phyloP scores from a whole-genome alignment of 2,329 filamentous ascomycete genomes.

The Aspergillus pseudoviridinutans region DNA sequence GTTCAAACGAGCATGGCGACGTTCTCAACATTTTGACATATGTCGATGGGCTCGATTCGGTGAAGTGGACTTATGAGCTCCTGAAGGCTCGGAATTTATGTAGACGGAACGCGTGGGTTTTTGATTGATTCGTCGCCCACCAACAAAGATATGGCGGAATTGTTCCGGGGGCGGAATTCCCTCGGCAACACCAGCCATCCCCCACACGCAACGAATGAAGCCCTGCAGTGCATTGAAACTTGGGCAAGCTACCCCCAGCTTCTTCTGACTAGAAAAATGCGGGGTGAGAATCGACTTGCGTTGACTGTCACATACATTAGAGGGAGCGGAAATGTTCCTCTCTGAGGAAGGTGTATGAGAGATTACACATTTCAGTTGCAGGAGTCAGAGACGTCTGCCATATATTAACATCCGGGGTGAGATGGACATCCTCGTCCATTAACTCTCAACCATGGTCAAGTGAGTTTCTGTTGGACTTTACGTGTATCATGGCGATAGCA shows the following conservation, averaged over 20 bases:
- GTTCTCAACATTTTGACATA: neutral
- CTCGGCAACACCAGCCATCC: constrained; percentile 9
- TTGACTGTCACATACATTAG: neutral
- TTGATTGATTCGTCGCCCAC: neutral
- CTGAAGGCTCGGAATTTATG: neutral
- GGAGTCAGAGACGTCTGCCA: neutral
- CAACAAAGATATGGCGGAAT: constrained; percentile 12
- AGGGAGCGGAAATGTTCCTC: constrained; percentile 22
- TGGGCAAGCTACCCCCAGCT: constrained; percentile 9
- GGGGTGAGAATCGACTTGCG: constrained; percentile 4
- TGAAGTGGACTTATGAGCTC: neutral
- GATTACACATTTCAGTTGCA: neutral
- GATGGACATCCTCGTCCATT: neutral
- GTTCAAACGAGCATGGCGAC: neutral
- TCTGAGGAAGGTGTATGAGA: neutral
- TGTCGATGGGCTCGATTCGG: neutral
- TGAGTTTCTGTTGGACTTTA: neutral
- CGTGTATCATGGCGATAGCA: constrained; percentile 25
- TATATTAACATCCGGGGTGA: constrained; percentile 4
- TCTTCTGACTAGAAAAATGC: constrained; percentile 2
- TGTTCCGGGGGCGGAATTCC: constrained; percentile 20
- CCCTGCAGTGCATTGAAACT: neutral
- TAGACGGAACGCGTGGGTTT: neutral
- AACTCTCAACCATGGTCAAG: neutral
- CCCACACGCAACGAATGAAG: constrained; percentile 6